These are phyloP conservation scores for Dillenia suffruticosa DNA, from an alignment of 164 flowering plant genomes.

Conservation along the genomic window DNA sequence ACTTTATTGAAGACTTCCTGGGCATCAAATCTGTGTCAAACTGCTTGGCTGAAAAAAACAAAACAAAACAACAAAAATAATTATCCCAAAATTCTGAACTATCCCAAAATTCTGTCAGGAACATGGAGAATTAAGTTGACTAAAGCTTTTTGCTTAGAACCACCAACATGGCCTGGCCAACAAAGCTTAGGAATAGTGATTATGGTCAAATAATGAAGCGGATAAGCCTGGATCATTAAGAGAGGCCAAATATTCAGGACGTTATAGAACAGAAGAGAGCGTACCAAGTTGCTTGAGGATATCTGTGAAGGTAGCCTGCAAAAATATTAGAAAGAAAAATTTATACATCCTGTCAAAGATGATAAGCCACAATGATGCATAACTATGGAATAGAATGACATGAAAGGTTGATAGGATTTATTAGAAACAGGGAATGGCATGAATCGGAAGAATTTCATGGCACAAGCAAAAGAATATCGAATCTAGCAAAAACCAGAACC, in stretches of 20 bases:
- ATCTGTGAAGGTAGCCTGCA: slow-evolving; percentile 90
- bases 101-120: too few relatives aligned
- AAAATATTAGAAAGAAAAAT: background rate
- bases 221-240: background rate
- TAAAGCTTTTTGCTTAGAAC: too few relatives aligned
- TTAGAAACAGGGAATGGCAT: background rate
- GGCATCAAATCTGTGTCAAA: slow-evolving; percentile 65
- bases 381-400: background rate
- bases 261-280: slow-evolving; percentile 6
- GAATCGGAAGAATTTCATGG: background rate
- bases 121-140: too few relatives aligned
- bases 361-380: background rate
- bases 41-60: slow-evolving; percentile 42
- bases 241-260: background rate
- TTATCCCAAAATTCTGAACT: background rate
- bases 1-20: slow-evolving; percentile 64
- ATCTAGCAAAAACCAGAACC: background rate
- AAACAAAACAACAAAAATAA: background rate
- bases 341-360: background rate
- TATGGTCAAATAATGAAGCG: too few relatives aligned
- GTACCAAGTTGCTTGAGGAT: slow-evolving; percentile 73
- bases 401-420: background rate
- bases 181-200: background rate
- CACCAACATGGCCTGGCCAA: background rate
- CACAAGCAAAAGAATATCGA: background rate